phyloP scores from a whole-genome alignment of 2,329 filamentous ascomycete genomes.

The Lithohypha guttulata region DNA sequence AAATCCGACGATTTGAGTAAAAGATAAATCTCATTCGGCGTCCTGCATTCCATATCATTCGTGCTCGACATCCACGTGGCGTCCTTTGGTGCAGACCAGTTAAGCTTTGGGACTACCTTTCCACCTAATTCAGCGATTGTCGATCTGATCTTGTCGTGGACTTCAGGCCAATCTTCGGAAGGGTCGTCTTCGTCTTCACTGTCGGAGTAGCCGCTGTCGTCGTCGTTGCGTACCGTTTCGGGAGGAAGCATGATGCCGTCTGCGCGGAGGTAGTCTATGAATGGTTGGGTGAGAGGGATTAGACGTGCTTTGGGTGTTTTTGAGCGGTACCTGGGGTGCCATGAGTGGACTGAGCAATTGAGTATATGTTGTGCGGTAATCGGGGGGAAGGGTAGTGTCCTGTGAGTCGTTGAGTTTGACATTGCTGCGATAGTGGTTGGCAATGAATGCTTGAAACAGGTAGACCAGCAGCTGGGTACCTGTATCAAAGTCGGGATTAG shows the following conservation, averaged over 20 bases:
- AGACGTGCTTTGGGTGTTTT: constrained; percentile 78
- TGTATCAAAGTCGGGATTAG: no score
- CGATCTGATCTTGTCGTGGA: constrained; percentile 65
- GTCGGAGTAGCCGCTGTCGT: constrained; percentile 40
- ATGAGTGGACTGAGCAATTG: constrained; percentile 86
- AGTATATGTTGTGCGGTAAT: constrained; percentile 78
- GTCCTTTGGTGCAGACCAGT: constrained; percentile 96
- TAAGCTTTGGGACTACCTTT: constrained; percentile 81
- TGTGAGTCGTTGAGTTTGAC: constrained; percentile 9
- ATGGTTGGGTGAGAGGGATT: constrained; percentile 62
- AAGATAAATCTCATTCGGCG: constrained; percentile 83
- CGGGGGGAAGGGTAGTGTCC: constrained; percentile 60
- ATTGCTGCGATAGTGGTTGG: constrained; percentile 3
- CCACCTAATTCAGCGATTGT: constrained; percentile 75
- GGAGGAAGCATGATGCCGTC: constrained; percentile 77
- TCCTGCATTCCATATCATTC: constrained; percentile 85
- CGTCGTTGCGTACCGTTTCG: constrained; percentile 28
- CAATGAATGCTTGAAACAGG: no score
- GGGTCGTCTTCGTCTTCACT: constrained; percentile 48
- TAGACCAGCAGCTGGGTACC: no score
- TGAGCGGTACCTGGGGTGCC: constrained; percentile 73
- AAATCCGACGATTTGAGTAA: constrained; percentile 92
- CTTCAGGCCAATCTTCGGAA: constrained; percentile 51
- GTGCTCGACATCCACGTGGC: constrained; percentile 79
- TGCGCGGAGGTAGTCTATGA: constrained; percentile 77